phyloP scores from a whole-genome alignment of 2,329 filamentous ascomycete species.

The Talaromyces albobiverticillius region DNA sequence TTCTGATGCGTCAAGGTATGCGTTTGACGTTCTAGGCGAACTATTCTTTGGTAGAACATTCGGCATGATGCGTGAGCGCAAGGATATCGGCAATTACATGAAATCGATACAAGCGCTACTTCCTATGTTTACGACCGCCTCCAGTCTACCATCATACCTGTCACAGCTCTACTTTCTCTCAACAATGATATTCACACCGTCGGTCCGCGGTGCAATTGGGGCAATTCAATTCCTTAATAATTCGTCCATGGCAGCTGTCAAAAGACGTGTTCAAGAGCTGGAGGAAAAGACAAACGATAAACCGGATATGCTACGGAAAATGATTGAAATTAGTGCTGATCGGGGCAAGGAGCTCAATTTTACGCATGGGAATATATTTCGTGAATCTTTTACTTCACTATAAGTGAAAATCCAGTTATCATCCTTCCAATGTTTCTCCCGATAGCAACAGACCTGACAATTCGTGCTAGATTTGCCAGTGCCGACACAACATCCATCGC shows the following conservation, averaged over 20 bases:
- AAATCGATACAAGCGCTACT: constrained; percentile 29
- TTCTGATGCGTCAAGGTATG: constrained; percentile 12
- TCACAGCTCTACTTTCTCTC: constrained; percentile 26
- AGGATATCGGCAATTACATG: constrained; percentile 41
- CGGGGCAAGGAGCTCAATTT: constrained; percentile 31
- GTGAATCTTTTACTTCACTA: constrained; percentile 28
- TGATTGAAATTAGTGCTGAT: constrained; percentile 26
- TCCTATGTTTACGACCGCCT: constrained; percentile 25
- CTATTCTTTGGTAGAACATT: constrained; percentile 29
- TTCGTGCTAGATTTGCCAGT: constrained; percentile 43
- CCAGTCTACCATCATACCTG: constrained; percentile 26
- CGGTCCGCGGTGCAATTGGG: constrained; percentile 20
- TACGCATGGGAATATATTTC: constrained; percentile 25
- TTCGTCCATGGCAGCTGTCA: constrained; percentile 24
- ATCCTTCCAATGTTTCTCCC: neutral
- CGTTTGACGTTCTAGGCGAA: constrained; percentile 26
- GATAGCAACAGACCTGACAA: neutral
- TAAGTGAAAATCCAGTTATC: constrained; percentile 19
- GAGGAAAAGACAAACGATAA: constrained; percentile 19
- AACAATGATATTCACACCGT: constrained; percentile 15
- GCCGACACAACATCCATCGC: constrained; percentile 20
- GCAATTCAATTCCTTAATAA: constrained; percentile 25
- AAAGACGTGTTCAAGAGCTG: constrained; percentile 20
- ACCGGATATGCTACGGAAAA: constrained; percentile 28
- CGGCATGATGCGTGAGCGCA: constrained; percentile 22